These are phyloP conservation scores for Corylus avellana DNA, from an alignment of 306 rosid genomes.

Conservation along the genomic window DNA sequence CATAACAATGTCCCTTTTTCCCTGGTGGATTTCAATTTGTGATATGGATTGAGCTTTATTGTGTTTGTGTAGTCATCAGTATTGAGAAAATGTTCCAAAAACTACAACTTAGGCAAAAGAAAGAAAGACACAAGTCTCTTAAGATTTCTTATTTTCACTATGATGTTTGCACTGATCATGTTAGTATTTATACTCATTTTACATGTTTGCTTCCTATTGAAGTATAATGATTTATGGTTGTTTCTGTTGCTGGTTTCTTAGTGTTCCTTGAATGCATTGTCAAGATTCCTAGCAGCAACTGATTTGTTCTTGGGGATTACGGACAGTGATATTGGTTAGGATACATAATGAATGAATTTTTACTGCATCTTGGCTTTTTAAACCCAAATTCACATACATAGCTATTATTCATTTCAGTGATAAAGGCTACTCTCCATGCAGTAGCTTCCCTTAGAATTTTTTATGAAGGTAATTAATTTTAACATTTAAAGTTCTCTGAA, in stretches of 20 bases:
- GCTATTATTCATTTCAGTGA: neutral
- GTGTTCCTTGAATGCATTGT: neutral
- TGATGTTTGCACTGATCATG: neutral
- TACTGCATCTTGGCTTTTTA: neutral
- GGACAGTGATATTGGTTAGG: neutral
- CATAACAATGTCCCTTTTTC: neutral
- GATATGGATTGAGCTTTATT: neutral
- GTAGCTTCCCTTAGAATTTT: neutral
- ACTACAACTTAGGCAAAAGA: neutral
- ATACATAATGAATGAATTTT: neutral
- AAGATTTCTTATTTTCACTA: neutral
- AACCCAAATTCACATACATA: neutral
- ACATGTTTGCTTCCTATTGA: neutral
- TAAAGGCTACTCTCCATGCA: neutral
- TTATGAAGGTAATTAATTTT: neutral
- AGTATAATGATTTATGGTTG: neutral
- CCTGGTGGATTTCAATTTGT: conserved; percentile 7
- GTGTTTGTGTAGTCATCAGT: neutral
- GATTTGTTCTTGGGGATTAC: neutral
- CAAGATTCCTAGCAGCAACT: neutral
- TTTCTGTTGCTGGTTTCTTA: neutral
- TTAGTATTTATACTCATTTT: neutral
- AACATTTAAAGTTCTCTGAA: neutral
- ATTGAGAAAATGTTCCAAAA: neutral
- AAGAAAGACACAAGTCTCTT: neutral